Evolutionary conservation across 108 stramenopile species (phyloP).

Genomic region (Seminavis robusta): DNA sequence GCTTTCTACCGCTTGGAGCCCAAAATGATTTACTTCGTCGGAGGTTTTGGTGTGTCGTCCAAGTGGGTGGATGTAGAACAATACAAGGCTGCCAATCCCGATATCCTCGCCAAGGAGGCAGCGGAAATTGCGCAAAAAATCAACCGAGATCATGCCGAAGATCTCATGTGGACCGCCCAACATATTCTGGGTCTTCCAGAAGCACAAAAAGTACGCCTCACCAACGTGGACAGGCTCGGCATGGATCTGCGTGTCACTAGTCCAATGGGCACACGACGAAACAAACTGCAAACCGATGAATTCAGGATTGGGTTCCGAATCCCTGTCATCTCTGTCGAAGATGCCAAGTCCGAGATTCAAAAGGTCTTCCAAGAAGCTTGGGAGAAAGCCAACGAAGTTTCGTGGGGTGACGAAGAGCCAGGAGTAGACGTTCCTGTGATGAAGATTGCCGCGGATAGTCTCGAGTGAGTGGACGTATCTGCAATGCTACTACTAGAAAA

Average conservation of each 20-base stretch:
- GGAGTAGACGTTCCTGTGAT: slow-evolving; percentile 71
- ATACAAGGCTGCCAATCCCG: slow-evolving; percentile 81
- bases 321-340: slow-evolving; percentile 90
- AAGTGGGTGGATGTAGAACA: slow-evolving; percentile 92
- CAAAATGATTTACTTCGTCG: slow-evolving; percentile 90
- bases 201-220: slow-evolving; percentile 61
- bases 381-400: slow-evolving; percentile 85
- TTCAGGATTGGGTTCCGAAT: slow-evolving; percentile 93
- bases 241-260: slow-evolving; percentile 93
- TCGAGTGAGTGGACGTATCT: no score
- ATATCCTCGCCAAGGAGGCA: slow-evolving; percentile 94
- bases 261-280: slow-evolving; percentile 62
- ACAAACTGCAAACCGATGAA: slow-evolving; percentile 90
- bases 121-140: slow-evolving; percentile 65
- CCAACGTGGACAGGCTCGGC: slow-evolving; percentile 92
- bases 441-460: slow-evolving; percentile 82
- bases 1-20: slow-evolving; percentile 88
- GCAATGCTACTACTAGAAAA: no score
- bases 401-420: slow-evolving; percentile 57
- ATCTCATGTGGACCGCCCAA: slow-evolving; percentile 56
- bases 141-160: slow-evolving; percentile 65
- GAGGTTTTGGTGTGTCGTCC: slow-evolving; percentile 93
- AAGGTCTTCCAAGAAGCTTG: slow-evolving; percentile 98
- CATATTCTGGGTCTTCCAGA: slow-evolving; percentile 73
- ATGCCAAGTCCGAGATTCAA: slow-evolving; percentile 95